Evolutionary conservation across 2,329 filamentous ascomycete genomes (phyloP).

Genomic region (Alternaria gaisen): DNA sequence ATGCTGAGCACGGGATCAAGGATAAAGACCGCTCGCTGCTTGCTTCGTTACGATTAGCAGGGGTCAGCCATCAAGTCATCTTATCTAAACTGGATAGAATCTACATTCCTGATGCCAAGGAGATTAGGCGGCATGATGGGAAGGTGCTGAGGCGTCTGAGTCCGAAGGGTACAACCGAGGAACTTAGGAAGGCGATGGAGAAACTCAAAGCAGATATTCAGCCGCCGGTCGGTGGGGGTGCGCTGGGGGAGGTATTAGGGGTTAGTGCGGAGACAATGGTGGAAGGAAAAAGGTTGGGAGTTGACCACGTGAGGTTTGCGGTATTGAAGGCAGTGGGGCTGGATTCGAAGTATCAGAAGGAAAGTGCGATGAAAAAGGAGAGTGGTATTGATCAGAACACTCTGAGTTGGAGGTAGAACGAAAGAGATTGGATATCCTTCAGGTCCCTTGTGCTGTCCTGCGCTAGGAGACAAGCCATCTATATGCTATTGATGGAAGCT

Average conservation of each 20-base stretch:
- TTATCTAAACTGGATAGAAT: slow-evolving; percentile 69
- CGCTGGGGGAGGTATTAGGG: slow-evolving; percentile 68
- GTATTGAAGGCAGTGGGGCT: slow-evolving; percentile 64
- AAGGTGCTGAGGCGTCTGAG: slow-evolving; percentile 24
- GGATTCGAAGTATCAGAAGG: slow-evolving; percentile 14
- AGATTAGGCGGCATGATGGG: slow-evolving; percentile 25
- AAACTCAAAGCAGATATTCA: slow-evolving; percentile 50
- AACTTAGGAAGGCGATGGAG: slow-evolving; percentile 55
- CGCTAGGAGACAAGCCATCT: too few relatives aligned
- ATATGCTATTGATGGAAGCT: too few relatives aligned
- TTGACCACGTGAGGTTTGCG: slow-evolving; percentile 70
- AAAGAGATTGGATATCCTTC: too few relatives aligned
- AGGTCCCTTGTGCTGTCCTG: too few relatives aligned
- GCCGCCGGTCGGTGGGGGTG: slow-evolving; percentile 44
- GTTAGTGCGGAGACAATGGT: slow-evolving; percentile 63
- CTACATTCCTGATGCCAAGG: slow-evolving; percentile 35
- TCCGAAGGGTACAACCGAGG: slow-evolving; percentile 48
- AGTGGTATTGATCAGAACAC: not conserved
- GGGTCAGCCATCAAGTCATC: slow-evolving; percentile 70
- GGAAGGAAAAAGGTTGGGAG: slow-evolving; percentile 62
- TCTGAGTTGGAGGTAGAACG: not conserved
- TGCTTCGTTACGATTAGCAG: slow-evolving; percentile 62
- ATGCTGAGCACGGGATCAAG: slow-evolving; percentile 71
- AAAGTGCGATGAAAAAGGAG: slow-evolving; percentile 4
- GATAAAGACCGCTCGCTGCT: slow-evolving; percentile 67